Evolutionary conservation across 495 filamentous ascomycete genomes (phyloP), one percentile per base, ranked within the genome.

Genomic region (Endocarpon pusillum): DNA sequence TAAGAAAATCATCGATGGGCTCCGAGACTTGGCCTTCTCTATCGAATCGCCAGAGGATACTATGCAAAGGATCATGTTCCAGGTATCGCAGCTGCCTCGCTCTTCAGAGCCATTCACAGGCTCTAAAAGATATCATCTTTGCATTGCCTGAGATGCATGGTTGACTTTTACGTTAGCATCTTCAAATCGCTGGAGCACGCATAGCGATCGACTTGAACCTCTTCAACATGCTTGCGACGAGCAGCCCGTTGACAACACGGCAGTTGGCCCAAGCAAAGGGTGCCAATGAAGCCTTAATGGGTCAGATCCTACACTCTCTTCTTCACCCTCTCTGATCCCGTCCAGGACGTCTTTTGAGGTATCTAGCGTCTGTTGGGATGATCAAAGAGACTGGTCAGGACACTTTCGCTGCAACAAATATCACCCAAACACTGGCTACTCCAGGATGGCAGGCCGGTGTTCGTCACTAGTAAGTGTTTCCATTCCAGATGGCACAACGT

Each of bases 271-370:
- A 52, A 14, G 30, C 39, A 19, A 49, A 48, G 2, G 38, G 38
- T 8, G 47, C 60, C n/a, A n/a, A n/a, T n/a, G n/a, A n/a, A n/a
- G n/a, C n/a, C n/a, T n/a, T n/a, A n/a, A n/a, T n/a, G n/a, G n/a
- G n/a, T n/a, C n/a, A n/a, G n/a, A n/a, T n/a, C n/a, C n/a, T n/a
- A n/a, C n/a, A n/a, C n/a, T n/a, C n/a, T n/a, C n/a, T n/a, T n/a
- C n/a, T n/a, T n/a, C n/a, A n/a, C n/a, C n/a, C n/a, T n/a, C n/a
- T n/a, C n/a, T n/a, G n/a, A n/a, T n/a, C n/a, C n/a, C n/a, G n/a
- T n/a, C 12, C 29, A 63, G 59, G 53, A 23, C 56, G 65, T 21
- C 21, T 69, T 34, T 39, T 65, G 14, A 55, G 64, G 7, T 62
- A 59, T 42, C 39, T 65, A n/a, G 54, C 55, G 3, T 53, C 61